Evolutionary conservation across 2,329 filamentous ascomycete genomes (phyloP), one percentile per base, ranked within the genome.

Genomic region (Talaromyces sp.): DNA sequence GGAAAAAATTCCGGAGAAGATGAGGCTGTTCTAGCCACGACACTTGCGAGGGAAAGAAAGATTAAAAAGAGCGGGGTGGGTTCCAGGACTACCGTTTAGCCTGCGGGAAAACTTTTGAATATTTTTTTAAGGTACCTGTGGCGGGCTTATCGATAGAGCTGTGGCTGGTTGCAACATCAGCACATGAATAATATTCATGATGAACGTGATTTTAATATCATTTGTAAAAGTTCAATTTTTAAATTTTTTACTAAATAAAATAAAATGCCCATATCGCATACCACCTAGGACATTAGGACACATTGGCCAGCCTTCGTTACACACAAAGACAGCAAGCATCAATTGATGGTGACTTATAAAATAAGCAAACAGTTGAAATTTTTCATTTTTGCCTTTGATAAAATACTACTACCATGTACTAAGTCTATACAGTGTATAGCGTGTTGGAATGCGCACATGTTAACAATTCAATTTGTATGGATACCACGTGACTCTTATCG

Each of bases 51-150:
- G 33, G 30, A 63, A 51, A 33, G 57, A 63, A 50, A 53, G 55
- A 63, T 34, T 47, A 27, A 60, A 53, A 60, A 60, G 54, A 63
- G 57, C 54, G 61, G 57, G 61, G 55, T 63, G 61, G 58, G 55
- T 62, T 47, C 27, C 23, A 16, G 28, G 50, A 23, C 23, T 23
- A 14, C 33, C 7, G 12, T 28, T 56, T 56, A 56, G 54, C 33
- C 33, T 56, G 31, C 54, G 54, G 54, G 34, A 56, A 56, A 56
- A 56, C 31, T 56, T 56, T 56, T 56, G 54, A 56, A 36, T 56
- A 56, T 36, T 36, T 36, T 54, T 56, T 56, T 36, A 56, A 56
- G 54, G 54, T 42, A 56, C 54, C 54, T 14, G 54, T 56, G 54
- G 54, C 54, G 6, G 28, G 18, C 54, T 56, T 56, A 56, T 56